Evolutionary conservation across 2,329 filamentous ascomycete species (phyloP), one percentile per base, ranked within the genome.

Genomic region (Dactylellina cionopaga): DNA sequence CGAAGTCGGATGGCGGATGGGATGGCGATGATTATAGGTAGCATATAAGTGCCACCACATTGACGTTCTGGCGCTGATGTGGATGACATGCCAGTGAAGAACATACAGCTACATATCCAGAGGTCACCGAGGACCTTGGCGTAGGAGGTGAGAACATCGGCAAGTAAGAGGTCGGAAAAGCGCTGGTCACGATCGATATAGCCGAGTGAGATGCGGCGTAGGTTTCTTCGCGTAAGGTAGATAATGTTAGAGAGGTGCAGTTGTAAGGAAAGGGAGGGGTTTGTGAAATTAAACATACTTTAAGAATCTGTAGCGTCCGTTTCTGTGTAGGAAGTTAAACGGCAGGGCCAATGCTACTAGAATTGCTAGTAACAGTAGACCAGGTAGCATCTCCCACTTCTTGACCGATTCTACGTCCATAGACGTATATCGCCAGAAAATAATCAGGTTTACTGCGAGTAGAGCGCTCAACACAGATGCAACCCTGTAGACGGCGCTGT

Each of bases 111-210:
- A 49, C 89, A 89, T 62, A 98, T 90, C 79, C 92, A 97, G 10
- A 97, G 82, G 80, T 99, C 95, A 22, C 89, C 94, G 25, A 96
- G 84, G 27, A 97, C 90, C 80, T 96, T 96, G 74, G 94, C 90
- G 80, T 98, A 99, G 78, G 91, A 96, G 41, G 95, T 99, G 76
- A 98, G 82, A 62, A 92, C 94, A 85, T 99, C 95, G 31, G 95
- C 93, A 15, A 99, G 87, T 68, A 99, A 82, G 56, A 98, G 90
- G 79, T 99, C 95, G 63, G 92, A 94, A 78, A 98, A 98, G 79
- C 96, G 96, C 60, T 94, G 92, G 80, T 97, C 91, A 76, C 91
- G 87, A 11, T 95, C 94, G 22, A 99, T 85, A 0, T 94, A 93
- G 22, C 95, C 95, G 43, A 97, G 83, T 76, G 87, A 87, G 72